Percentiles rank a stretch among this genome's conserved stretches.
These are phyloP conservation scores for Mycena galopus DNA, from an alignment of 768 basidiomycete genomes.

Conservation along the genomic window DNA sequence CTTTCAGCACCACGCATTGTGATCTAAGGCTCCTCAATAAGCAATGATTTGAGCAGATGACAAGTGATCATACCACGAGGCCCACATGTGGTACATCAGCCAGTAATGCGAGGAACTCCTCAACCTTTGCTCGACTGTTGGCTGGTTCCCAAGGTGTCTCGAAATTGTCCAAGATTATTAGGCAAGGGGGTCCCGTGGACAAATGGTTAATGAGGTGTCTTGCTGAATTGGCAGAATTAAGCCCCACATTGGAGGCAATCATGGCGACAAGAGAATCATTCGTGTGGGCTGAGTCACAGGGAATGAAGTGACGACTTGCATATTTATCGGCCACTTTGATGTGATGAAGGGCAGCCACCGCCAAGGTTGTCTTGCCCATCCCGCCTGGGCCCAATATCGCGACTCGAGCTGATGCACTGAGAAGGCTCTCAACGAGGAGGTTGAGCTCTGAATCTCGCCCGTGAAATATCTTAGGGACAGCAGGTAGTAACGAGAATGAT, in stretches of 20 bases:
- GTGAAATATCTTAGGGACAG: too few species aligned
- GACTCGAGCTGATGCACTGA: background rate
- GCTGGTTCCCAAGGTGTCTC: too few species aligned
- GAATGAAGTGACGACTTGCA: too few species aligned
- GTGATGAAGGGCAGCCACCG: too few species aligned
- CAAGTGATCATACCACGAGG: background rate
- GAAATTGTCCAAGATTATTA: background rate
- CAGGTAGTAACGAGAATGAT: background rate
- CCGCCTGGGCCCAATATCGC: too few species aligned
- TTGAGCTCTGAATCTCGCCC: background rate
- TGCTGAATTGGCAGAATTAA: background rate
- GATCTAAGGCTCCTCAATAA: background rate
- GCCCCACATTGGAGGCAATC: background rate
- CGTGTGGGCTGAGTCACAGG: too few species aligned
- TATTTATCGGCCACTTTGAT: too few species aligned
- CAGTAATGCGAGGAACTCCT: too few species aligned
- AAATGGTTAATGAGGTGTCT: background rate
- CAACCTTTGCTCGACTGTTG: too few species aligned
- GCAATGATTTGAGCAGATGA: background rate
- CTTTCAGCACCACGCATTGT: conserved; percentile 18
- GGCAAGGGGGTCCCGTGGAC: background rate
- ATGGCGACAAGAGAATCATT: background rate
- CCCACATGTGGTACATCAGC: background rate
- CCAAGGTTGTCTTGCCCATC: too few species aligned
- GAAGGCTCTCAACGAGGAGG: background rate